Conservation (phyloP, 805 yeast genomes). For the Ogataea populi-albae region DNA sequence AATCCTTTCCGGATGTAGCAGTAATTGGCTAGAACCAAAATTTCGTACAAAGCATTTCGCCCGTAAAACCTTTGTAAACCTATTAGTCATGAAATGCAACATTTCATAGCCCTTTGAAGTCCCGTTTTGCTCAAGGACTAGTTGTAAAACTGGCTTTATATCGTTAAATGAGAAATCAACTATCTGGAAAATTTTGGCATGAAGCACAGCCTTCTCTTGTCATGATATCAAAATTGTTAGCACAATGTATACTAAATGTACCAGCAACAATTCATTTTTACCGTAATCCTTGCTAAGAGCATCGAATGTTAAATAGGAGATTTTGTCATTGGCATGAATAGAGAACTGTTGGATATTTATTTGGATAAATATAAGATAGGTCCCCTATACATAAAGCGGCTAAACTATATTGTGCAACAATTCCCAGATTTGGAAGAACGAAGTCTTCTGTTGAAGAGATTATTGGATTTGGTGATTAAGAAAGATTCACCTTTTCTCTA, state of each 20-base stretch:
- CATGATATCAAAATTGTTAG: not conserved
- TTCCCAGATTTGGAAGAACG: constrained; percentile 10
- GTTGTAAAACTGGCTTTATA: too few species aligned
- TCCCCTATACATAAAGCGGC: constrained; percentile 22
- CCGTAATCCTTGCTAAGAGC: too few species aligned
- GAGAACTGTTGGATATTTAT: constrained; percentile 10
- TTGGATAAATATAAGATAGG: constrained; percentile 12
- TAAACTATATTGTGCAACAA: constrained; percentile 16
- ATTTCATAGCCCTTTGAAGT: too few species aligned
- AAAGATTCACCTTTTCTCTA: constrained; percentile 14
- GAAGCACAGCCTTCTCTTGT: not conserved
- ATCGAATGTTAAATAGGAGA: constrained; percentile 3
- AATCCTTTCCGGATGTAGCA: constrained; percentile 4
- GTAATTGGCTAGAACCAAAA: constrained; percentile 3
- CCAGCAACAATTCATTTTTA: too few species aligned
- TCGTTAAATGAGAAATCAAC: not conserved
- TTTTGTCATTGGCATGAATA: not conserved
- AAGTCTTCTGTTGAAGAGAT: constrained; percentile 4
- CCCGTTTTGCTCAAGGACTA: too few species aligned
- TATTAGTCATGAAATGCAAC: too few species aligned
- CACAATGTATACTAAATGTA: too few species aligned
- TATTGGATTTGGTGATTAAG: constrained; percentile 15
- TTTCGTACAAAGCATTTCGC: constrained; percentile 1
- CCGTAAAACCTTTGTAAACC: not conserved
- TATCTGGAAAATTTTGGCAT: not conserved